phyloP scores from a whole-genome alignment of 306 rosid species.

The Coriaria nepalensis region DNA sequence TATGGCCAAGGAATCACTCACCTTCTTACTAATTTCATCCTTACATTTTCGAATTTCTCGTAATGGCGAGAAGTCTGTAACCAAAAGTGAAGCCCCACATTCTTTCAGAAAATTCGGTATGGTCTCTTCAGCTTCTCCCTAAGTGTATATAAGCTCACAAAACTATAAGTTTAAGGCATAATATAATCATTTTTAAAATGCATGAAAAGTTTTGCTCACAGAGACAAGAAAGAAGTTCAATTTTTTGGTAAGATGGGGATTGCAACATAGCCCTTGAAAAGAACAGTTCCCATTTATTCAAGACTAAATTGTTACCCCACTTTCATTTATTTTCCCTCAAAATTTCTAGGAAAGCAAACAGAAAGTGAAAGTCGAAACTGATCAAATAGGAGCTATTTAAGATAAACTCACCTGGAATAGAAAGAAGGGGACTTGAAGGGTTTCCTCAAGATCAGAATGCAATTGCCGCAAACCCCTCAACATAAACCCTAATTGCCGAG shows the following conservation, averaged over 20 bases:
- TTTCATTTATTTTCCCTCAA: not conserved
- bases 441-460: slow-evolving; percentile 27
- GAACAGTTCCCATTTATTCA: too few relatives aligned
- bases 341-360: not conserved
- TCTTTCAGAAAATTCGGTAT: slow-evolving; percentile 57
- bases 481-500: slow-evolving; percentile 91
- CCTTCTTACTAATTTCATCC: slow-evolving; percentile 58
- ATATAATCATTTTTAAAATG: not conserved
- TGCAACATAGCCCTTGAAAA: too few relatives aligned
- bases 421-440: slow-evolving; percentile 59
- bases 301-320: too few relatives aligned
- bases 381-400: not conserved
- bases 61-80: slow-evolving; percentile 77
- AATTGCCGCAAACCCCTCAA: slow-evolving; percentile 58
- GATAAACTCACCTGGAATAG: slow-evolving; percentile 40
- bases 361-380: not conserved
- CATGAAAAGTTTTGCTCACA: not conserved
- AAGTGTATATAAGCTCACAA: slow-evolving; percentile 4
- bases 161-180: slow-evolving; percentile 1
- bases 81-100: slow-evolving; percentile 73
- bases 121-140: slow-evolving; percentile 87
- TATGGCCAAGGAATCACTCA: slow-evolving; percentile 37
- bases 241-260: not conserved
- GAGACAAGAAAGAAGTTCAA: not conserved
- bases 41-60: slow-evolving; percentile 57